Percentiles rank a stretch among this genome's conserved stretches.
These are phyloP conservation scores for Septoria linicola DNA, from an alignment of 2,329 filamentous ascomycete species.

Conservation along the genomic window DNA sequence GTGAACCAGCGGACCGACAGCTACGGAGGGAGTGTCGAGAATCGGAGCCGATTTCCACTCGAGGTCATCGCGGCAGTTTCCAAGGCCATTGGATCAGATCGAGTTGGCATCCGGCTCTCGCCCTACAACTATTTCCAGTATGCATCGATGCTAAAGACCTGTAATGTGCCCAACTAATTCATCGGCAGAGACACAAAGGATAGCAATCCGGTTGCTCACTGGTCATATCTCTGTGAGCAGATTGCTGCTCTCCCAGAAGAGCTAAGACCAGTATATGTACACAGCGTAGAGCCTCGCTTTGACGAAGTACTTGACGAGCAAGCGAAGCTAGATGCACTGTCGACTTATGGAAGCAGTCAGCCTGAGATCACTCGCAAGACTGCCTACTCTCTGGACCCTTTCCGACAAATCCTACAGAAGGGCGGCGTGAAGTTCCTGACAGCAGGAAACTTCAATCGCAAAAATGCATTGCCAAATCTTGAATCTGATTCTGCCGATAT, in stretches of 20 bases:
- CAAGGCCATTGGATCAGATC: slow-evolving; percentile 52
- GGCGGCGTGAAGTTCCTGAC: slow-evolving; percentile 38
- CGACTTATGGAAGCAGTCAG: slow-evolving; percentile 20
- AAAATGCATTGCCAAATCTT: slow-evolving; percentile 39
- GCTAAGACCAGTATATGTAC: slow-evolving; percentile 58
- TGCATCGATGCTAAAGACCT: background rate
- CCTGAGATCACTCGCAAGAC: slow-evolving; percentile 34
- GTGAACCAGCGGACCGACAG: slow-evolving; percentile 53
- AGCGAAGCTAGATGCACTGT: slow-evolving; percentile 29
- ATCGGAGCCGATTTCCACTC: slow-evolving; percentile 50
- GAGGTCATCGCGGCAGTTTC: slow-evolving; percentile 53
- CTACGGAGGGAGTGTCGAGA: slow-evolving; percentile 47
- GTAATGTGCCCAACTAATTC: too few species aligned
- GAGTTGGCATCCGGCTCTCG: slow-evolving; percentile 57
- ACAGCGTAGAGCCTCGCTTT: slow-evolving; percentile 59
- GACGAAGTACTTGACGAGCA: slow-evolving; percentile 39
- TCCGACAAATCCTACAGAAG: slow-evolving; percentile 28
- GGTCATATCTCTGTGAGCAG: slow-evolving; percentile 54
- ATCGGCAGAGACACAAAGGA: slow-evolving; percentile 50
- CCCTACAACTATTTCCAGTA: slow-evolving; percentile 61
- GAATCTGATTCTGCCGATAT: slow-evolving; percentile 44
- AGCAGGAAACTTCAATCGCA: slow-evolving; percentile 44
- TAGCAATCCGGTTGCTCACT: slow-evolving; percentile 60
- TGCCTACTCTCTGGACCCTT: slow-evolving; percentile 24
- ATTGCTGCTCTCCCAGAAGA: slow-evolving; percentile 40